Evolutionary conservation across 306 rosid genomes (phyloP).

Genomic region (Begonia peltatifolia): DNA sequence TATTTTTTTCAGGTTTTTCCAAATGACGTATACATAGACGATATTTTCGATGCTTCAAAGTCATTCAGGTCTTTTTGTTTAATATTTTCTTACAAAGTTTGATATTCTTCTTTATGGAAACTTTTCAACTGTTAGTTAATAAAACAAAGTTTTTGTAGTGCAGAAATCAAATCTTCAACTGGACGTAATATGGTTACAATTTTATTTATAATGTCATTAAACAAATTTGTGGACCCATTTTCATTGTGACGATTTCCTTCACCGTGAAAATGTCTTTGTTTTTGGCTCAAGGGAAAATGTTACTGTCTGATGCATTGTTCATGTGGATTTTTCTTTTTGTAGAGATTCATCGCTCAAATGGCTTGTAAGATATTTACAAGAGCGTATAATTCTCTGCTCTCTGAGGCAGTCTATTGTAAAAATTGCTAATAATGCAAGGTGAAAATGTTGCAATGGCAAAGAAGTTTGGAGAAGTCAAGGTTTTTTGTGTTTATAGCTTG

Average conservation of each 20-base stretch:
- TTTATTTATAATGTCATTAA: no score
- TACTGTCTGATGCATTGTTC: conserved; percentile 2
- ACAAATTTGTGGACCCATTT: no score
- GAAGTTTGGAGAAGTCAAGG: neutral
- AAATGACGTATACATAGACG: conserved; percentile 44
- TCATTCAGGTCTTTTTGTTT: conserved; percentile 41
- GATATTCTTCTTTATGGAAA: no score
- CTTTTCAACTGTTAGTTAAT: no score
- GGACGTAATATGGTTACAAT: no score
- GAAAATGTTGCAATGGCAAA: conserved; percentile 6
- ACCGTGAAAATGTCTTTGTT: neutral
- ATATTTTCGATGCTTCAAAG: conserved; percentile 53
- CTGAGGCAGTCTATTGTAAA: conserved; percentile 43
- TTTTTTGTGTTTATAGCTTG: neutral
- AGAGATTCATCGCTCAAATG: conserved; percentile 73
- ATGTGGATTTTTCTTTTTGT: conserved; percentile 10
- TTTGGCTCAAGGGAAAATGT: neutral
- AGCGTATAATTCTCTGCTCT: conserved; percentile 44
- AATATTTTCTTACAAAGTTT: neutral
- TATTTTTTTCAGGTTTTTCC: conserved; percentile 48
- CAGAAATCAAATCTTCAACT: no score
- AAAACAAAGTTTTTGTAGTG: no score
- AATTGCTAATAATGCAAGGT: conserved; percentile 63
- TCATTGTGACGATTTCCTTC: no score
- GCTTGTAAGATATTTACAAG: conserved; percentile 61